Evolutionary conservation across 1,284 basidiomycete genomes (phyloP), one percentile per base, ranked within the genome.

Genomic region (Fomitopsis pinicola): DNA sequence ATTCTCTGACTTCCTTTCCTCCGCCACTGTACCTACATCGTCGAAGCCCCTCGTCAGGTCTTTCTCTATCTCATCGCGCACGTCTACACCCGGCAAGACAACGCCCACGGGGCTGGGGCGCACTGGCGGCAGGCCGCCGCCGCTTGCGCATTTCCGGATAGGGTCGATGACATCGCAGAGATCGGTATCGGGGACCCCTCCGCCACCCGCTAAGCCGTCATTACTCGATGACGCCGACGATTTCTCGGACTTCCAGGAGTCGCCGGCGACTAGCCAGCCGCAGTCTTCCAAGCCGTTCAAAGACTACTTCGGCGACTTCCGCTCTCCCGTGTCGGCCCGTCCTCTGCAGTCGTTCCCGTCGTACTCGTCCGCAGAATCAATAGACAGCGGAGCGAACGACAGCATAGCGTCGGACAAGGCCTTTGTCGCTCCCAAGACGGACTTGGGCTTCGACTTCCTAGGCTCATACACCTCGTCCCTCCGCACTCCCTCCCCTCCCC

Each of bases 281-380:
- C 22, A n/a, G 35, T 40, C 57, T 6, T 26, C 65, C n/a, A 38
- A 57, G 19, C 35, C 63, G 5, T 64, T 63, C 48, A 68, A 69
- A 54, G 71, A 72, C 54, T 71, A 72, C 35, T 75, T 74, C 57
- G 67, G 73, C 2, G 73, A 73, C 58, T 75, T 75, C 67, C 30
- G 22, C 17, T 60, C 54, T 15, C 42, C 42, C 36, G 59, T 53
- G 30, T 38, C 45, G 35, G 40, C n/a, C 14, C 35, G 38, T 17
- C 52, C 54, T 28, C 26, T 48, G 26, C 45, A 28, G 42, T 46
- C 30, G 33, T 8, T 33, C 5, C 50, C 42, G 6, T 26, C 26
- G 44, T 26, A 55, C 17, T 45, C 59, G 36, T 44, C 55, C 10
- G 22, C 45, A 3, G 15, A 28, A 9, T 42, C 36, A 30, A 57